These are phyloP conservation scores for Fusarium mexicanum DNA, from an alignment of 2,329 filamentous ascomycete genomes.

Conservation along the genomic window DNA sequence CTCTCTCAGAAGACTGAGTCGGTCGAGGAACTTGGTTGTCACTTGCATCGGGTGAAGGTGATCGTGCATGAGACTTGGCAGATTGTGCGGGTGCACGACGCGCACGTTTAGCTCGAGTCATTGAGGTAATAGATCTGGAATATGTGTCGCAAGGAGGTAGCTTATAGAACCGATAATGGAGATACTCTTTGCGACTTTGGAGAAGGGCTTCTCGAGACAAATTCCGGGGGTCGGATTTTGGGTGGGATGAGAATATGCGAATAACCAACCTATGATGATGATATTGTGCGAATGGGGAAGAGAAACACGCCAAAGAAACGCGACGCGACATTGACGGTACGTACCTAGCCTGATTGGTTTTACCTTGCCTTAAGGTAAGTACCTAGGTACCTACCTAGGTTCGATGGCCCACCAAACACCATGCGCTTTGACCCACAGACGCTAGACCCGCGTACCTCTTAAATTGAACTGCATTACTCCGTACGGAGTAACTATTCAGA, in stretches of 20 bases:
- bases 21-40: slow-evolving; percentile 25
- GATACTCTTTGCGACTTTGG: slow-evolving; percentile 4
- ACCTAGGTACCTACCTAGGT: not conserved
- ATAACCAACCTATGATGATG: slow-evolving; percentile 35
- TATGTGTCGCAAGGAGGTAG: not conserved
- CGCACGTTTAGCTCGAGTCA: slow-evolving; percentile 46
- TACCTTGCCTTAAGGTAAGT: not conserved
- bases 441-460: not conserved
- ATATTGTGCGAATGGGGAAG: slow-evolving; percentile 38
- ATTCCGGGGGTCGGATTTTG: not conserved
- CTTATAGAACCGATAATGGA: not conserved
- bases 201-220: not conserved
- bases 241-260: slow-evolving; percentile 1
- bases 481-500: not conserved
- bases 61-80: slow-evolving; percentile 32
- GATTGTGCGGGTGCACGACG: slow-evolving; percentile 41
- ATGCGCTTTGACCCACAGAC: slow-evolving; percentile 25
- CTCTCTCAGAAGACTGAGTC: slow-evolving; percentile 33
- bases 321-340: slow-evolving; percentile 45
- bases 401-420: slow-evolving; percentile 29
- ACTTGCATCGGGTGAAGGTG: slow-evolving; percentile 30
- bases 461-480: not conserved
- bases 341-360: not conserved
- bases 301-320: slow-evolving; percentile 43
- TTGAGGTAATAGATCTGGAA: slow-evolving; percentile 13